Evolutionary conservation across 768 basidiomycete species (phyloP).

Genomic region (Udeniomyces megalosporus): DNA sequence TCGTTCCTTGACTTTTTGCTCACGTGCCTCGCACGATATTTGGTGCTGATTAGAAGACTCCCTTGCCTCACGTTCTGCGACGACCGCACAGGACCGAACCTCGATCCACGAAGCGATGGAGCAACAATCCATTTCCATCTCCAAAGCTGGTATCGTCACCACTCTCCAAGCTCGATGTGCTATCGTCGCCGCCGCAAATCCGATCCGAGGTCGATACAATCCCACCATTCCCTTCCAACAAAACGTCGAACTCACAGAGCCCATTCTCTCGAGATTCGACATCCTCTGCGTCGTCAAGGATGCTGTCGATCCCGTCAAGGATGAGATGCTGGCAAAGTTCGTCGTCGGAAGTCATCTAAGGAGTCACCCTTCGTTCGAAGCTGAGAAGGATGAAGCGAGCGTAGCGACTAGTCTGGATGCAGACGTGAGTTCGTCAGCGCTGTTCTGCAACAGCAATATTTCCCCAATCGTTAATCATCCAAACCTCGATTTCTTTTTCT

Average conservation of each 20-base stretch:
- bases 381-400: conserved; percentile 75
- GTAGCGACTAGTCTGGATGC: conserved; percentile 72
- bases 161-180: conserved; percentile 93
- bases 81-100: conserved; percentile 37
- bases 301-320: conserved; percentile 87
- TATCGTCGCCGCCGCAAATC: conserved; percentile 95
- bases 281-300: conserved; percentile 97
- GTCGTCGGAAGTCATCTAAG: conserved; percentile 94
- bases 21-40: background rate
- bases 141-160: conserved; percentile 98
- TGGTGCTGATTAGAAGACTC: background rate
- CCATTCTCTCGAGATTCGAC: conserved; percentile 94
- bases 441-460: too few species aligned
- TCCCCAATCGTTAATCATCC: background rate
- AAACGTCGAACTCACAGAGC: conserved; percentile 96
- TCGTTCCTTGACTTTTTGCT: background rate
- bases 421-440: conserved; percentile 48
- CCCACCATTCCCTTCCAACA: conserved; percentile 96
- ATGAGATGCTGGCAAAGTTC: conserved; percentile 88
- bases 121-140: conserved; percentile 96
- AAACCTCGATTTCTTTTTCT: background rate
- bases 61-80: background rate
- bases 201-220: conserved; percentile 90
- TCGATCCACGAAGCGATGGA: conserved; percentile 99
- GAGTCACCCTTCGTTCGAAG: conserved; percentile 83